phyloP scores from a whole-genome alignment of 108 stramenopile genomes.

The Cyclostephanos tholiformis region DNA sequence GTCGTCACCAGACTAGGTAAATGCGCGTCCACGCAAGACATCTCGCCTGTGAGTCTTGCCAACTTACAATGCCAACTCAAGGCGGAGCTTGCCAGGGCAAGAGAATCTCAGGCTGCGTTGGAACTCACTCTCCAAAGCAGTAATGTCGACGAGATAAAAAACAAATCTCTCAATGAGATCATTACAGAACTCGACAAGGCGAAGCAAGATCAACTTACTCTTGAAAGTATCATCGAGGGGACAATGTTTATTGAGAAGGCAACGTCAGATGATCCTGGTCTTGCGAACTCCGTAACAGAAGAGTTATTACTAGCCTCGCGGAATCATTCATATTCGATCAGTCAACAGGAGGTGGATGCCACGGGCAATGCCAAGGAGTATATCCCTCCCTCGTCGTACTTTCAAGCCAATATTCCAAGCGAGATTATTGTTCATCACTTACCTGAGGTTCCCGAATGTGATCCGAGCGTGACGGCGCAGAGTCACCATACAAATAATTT shows the following conservation, averaged over 20 bases:
- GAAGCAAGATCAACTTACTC: conserved; percentile 14
- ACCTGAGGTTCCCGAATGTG: conserved; percentile 18
- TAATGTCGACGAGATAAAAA: not conserved
- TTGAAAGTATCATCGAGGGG: conserved; percentile 28
- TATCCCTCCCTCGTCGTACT: conserved; percentile 42
- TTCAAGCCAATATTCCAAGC: conserved; percentile 32
- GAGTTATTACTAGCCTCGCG: conserved; percentile 11
- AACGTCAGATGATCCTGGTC: conserved; percentile 12
- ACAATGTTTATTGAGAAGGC: conserved; percentile 24
- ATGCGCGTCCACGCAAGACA: not conserved
- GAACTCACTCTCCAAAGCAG: conserved; percentile 1
- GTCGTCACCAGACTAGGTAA: not conserved
- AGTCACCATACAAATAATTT: conserved; percentile 37
- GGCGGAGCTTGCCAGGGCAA: conserved; percentile 29
- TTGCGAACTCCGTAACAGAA: not conserved
- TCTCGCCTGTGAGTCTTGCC: not conserved
- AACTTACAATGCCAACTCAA: conserved; percentile 26
- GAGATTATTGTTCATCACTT: conserved; percentile 27
- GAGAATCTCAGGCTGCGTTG: conserved; percentile 33
- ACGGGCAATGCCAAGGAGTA: conserved; percentile 46
- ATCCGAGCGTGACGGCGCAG: conserved; percentile 22
- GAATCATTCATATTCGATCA: conserved; percentile 32
- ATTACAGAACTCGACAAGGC: conserved; percentile 21
- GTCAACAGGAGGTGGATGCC: conserved; percentile 46
- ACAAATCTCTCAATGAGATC: conserved; percentile 4